Evolutionary conservation across 345 rosid species (phyloP), one percentile per base, ranked within the genome.

Genomic region (Triadica sebifera): DNA sequence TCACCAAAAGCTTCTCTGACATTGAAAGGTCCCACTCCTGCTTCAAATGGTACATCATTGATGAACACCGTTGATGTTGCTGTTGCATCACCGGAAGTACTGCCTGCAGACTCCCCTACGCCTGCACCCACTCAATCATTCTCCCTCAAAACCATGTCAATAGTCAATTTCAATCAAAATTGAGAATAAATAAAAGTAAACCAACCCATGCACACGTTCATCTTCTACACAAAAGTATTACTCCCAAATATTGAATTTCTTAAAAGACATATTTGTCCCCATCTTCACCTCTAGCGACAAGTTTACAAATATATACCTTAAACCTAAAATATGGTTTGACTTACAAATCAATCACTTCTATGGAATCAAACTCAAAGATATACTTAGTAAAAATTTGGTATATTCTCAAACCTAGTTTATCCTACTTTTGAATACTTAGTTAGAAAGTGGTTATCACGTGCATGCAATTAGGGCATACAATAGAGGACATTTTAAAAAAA

Each of bases 1-100:
- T 91, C 97, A 25, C 99, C 99, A 34, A 95, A 95, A 19, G 98
- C 92, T 70, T 89, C 97, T 55, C 90, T 84, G 67, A 93, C 91
- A 74, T 90, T 93, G 75, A 95, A 90, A 19, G 96, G 94, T 51
- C 92, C 94, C 8, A 67, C 70, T 4, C 77, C 80, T 41, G 93
- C 87, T 72, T 95, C 98, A 61, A 93, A 81, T n/a, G 91, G 90
- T 71, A 95, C 87, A 69, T 93, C 98, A 65, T 93, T 91, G 87
- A 95, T 88, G 58, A 91, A 91, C 78, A 94, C 97, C 74, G 83
- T 91, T 73, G 83, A 84, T 78, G 79, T 88, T 6, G 74, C 63
- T 5, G 74, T 67, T 5, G 75, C 60, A n/a, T n/a, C n/a, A n/a
- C n/a, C n/a, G 16, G 67, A 76, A 29, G 1, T 29, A 29, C 34